Percentiles rank a stretch among this genome's conserved stretches.
phyloP scores from a whole-genome alignment of 2,329 filamentous ascomycete species.

The Didymella lethalis region DNA sequence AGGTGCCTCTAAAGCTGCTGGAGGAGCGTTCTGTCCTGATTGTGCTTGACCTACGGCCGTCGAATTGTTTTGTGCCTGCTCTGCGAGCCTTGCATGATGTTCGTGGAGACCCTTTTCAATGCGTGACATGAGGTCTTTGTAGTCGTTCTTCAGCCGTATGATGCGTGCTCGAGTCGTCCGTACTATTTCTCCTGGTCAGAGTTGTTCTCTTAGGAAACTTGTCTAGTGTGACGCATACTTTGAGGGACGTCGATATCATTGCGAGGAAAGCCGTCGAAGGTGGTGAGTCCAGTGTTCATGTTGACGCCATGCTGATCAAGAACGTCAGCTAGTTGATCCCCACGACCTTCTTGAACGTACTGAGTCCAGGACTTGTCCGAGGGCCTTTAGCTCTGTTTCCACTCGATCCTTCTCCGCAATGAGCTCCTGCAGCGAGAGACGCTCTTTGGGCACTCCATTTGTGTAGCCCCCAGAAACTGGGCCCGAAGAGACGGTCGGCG shows the following conservation, averaged over 20 bases:
- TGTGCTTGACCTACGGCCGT: constrained; percentile 31
- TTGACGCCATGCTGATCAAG: constrained; percentile 79
- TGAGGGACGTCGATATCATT: constrained; percentile 95
- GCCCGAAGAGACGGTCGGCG: constrained; percentile 78
- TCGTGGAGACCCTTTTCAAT: constrained; percentile 89
- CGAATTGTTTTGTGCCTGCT: constrained; percentile 54
- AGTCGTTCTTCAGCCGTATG: constrained; percentile 89
- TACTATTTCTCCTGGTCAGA: constrained; percentile 63
- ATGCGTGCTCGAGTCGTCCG: constrained; percentile 92
- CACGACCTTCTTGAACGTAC: constrained; percentile 59
- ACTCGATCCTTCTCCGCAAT: constrained; percentile 83
- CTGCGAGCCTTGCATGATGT: constrained; percentile 76
- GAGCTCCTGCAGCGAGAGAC: constrained; percentile 78
- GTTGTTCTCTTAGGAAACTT: background rate
- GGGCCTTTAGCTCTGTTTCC: constrained; percentile 84
- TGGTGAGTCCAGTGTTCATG: constrained; percentile 89
- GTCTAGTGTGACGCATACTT: constrained; percentile 63
- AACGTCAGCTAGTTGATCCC: constrained; percentile 23
- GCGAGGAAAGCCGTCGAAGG: constrained; percentile 89
- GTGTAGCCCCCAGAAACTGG: constrained; percentile 67
- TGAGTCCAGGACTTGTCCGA: constrained; percentile 87
- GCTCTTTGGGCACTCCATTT: constrained; percentile 68
- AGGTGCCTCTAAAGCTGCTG: constrained; percentile 62
- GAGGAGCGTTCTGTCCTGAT: constrained; percentile 34
- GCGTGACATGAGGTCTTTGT: constrained; percentile 83